Conservation (phyloP, 495 filamentous ascomycete species). For the Xylaria castorea region DNA sequence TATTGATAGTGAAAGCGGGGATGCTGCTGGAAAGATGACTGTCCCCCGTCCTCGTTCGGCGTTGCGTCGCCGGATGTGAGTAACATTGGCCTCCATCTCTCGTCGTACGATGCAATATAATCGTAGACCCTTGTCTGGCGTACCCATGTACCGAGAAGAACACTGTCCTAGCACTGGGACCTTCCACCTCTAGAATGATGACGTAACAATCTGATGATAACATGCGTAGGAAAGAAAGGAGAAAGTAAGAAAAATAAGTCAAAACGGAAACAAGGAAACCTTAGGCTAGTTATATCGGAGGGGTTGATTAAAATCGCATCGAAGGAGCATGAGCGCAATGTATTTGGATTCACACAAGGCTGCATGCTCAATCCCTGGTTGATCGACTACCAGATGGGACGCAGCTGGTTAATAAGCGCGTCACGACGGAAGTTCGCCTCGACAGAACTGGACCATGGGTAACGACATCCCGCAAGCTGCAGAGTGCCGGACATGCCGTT, state of each 20-base stretch:
- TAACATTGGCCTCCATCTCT: constrained; percentile 3
- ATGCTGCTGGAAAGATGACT: constrained; percentile 8
- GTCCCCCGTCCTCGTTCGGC: not conserved
- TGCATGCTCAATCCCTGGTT: constrained; percentile 34
- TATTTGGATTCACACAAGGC: not conserved
- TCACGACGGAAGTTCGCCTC: constrained; percentile 26
- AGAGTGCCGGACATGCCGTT: constrained; percentile 45
- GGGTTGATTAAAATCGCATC: constrained; percentile 41
- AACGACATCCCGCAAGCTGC: constrained; percentile 34
- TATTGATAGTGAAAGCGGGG: not conserved
- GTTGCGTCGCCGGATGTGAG: not conserved
- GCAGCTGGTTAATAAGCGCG: constrained; percentile 2
- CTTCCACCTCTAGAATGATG: constrained; percentile 10
- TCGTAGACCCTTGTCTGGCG: constrained; percentile 3
- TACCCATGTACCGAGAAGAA: constrained; percentile 8
- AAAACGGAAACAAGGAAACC: constrained; percentile 33
- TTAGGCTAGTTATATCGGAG: constrained; percentile 33
- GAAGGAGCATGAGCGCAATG: constrained; percentile 30
- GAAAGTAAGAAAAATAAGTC: constrained; percentile 30
- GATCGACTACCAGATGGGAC: constrained; percentile 19
- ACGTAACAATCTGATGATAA: constrained; percentile 12
- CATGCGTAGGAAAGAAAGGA: constrained; percentile 37
- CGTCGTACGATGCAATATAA: not conserved
- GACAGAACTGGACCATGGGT: constrained; percentile 34
- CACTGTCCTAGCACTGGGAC: not conserved